Base-by-base conservation (phyloP, 2,329 filamentous ascomycete species). In the Penicillium concentricum region DNA sequence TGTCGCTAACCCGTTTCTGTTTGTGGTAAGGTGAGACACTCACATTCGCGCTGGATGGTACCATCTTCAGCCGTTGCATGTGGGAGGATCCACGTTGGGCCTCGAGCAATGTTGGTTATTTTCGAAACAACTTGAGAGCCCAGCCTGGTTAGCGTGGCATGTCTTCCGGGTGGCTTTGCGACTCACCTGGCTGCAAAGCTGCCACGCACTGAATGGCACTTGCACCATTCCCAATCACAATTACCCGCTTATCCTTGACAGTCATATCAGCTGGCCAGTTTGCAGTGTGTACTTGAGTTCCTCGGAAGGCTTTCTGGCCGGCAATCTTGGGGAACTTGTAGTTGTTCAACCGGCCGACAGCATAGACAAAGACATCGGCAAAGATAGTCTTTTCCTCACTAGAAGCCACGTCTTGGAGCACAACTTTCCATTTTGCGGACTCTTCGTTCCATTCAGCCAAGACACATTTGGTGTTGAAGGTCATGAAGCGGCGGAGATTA, bases 241-340 rank as follows among this genome's bases (percentile, higher is more conserved):
- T 38, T 9, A 58, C 42, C 4, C 42, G 35, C 41, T 56, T 58
- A 10, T 42, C 52, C 5, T 38, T 44, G 12, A 26, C 34, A 24
- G 30, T 15, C 13, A 35, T 35, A 3, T 55, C 42, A 24, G 32
- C 28, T 9, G 43, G 48, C 74, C 74, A 77, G 35, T 66, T 61
- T 8, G 73, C 72, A 4, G 72, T 72, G 43, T 76, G 73, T 37
- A 74, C 68, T 13, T 73, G 56, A 7, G 58, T 46, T 3, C 73
- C 73, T 48, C 66, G 53, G 59, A 72, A 76, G 5, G 44, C 56
- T 6, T 70, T 67, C 13, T 39, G 42, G 37, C 54, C 57, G 4
- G 38, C 44, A 61, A 66, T 61, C 12, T 60, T 47, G 4, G 64
- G 64, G 5, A 59, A 45, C 20, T 57, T 57, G 57, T 61, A 66